Conservation (phyloP, 306 rosid species). For the Rosa rugosa region DNA sequence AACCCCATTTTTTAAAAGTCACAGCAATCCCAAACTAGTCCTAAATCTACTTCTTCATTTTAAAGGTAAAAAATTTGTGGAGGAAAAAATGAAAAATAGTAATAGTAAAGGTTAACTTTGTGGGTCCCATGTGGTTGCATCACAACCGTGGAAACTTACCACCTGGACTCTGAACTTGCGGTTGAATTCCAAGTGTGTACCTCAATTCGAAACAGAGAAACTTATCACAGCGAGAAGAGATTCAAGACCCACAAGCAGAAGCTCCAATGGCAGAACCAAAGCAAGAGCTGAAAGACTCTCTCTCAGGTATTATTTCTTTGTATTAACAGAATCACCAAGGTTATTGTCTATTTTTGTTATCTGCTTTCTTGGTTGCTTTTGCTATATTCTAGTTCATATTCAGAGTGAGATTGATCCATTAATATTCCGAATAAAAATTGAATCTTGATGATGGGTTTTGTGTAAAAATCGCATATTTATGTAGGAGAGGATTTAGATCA, state of each 20-base stretch:
- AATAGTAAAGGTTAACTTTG: too few relatives aligned
- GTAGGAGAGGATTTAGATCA: not conserved
- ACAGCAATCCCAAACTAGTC: too few relatives aligned
- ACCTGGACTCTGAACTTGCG: too few relatives aligned
- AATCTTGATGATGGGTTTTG: conserved; percentile 28
- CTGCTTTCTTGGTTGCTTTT: not conserved
- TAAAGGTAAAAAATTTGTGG: too few relatives aligned
- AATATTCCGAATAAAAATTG: not conserved
- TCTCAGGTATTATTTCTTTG: conserved; percentile 37
- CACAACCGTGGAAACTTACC: too few relatives aligned
- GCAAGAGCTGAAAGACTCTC: conserved; percentile 34
- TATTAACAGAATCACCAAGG: not conserved
- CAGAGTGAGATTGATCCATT: not conserved
- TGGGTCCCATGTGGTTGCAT: too few relatives aligned
- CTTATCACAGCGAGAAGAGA: too few relatives aligned
- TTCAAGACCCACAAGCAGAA: not conserved
- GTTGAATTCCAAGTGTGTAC: too few relatives aligned
- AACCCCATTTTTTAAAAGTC: too few relatives aligned
- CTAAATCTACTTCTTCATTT: too few relatives aligned
- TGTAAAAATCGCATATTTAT: not conserved
- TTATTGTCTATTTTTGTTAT: not conserved
- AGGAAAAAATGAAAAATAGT: too few relatives aligned
- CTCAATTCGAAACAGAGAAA: too few relatives aligned
- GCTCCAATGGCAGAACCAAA: conserved; percentile 49
- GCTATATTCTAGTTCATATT: not conserved